A percentile compares a stretch with the other conserved stretches of the same genome.
These are phyloP conservation scores for Nepenthes mirabilis DNA, from an alignment of 148 eudicot genomes.

Conservation along the genomic window DNA sequence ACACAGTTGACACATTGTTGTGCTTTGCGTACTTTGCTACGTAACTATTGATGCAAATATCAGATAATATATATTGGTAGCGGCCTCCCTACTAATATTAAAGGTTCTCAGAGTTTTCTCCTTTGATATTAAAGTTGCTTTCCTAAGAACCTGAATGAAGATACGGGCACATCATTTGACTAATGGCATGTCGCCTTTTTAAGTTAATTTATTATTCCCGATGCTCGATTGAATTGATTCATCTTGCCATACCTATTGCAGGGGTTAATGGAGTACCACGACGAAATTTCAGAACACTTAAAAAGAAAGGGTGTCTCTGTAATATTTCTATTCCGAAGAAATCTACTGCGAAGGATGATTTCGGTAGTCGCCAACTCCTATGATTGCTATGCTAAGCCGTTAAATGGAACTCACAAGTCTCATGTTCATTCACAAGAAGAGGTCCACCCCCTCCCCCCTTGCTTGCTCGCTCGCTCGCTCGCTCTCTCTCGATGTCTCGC, in stretches of 20 bases:
- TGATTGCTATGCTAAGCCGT: constrained; percentile 56
- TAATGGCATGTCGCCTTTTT: too few species aligned
- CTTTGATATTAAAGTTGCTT: too few species aligned
- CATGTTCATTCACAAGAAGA: constrained; percentile 80
- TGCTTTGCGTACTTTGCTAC: too few species aligned
- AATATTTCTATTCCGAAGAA: constrained; percentile 80
- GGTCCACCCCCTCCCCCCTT: constrained; percentile 22
- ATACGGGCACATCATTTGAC: too few species aligned
- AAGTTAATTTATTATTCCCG: too few species aligned
- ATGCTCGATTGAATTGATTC: too few species aligned
- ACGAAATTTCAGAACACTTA: constrained; percentile 61
- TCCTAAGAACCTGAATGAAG: too few species aligned
- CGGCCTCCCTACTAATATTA: too few species aligned
- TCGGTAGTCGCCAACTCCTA: constrained; percentile 82
- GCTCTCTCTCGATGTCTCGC: background rate
- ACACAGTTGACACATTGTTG: too few species aligned
- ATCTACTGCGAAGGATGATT: constrained; percentile 73
- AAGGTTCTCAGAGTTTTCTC: too few species aligned
- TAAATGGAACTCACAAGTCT: constrained; percentile 89
- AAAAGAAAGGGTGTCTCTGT: constrained; percentile 54
- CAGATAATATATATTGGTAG: too few species aligned
- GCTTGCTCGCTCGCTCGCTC: background rate
- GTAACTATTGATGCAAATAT: too few species aligned
- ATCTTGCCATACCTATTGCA: constrained; percentile 9
- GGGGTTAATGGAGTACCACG: constrained; percentile 71